Evolutionary conservation across 495 filamentous ascomycete species (phyloP), one percentile per base, ranked within the genome.

Genomic region (Podospora comata): DNA sequence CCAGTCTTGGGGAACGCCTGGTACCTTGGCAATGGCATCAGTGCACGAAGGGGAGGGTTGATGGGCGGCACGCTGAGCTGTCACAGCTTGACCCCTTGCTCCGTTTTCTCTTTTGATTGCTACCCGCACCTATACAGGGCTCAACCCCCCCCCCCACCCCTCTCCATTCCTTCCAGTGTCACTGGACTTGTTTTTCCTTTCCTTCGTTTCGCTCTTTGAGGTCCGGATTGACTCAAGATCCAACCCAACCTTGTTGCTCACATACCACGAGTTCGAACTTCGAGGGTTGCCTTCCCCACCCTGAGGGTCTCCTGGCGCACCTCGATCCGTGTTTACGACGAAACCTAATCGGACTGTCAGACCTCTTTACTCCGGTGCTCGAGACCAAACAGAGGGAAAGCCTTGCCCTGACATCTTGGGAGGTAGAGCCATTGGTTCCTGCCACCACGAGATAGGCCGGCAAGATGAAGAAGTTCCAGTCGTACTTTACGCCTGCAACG

Each of bases 391-490:
- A 48, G 39, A 48, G 9, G 13, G 39, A 16, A 11, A 48, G 15
- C 2, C 39, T 48, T 48, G 39, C 39, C 39, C 13, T 13, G 39
- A 48, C 39, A 11, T 48, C 39, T 39, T 16, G 39, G 39, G 39
- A 48, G 39, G 39, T 16, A 48, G 39, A 2, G 13, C 9, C 39
- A 48, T 48, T 48, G 13, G 13, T 13, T 48, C 55, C 19, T 63
- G 67, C 61, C 65, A 62, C 67, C 64, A 65, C 39, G 39, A 48
- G 39, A 48, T 13, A 48, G 39, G 39, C 27, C 66, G 55, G n/a
- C 66, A 68, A 48, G 9, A 76, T 74, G 74, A 76, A 72, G 62
- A 68, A 71, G 55, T 69, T 74, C 56, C 64, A 68, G 65, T 70
- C 70, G 53, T 76, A 76, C 62, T 69, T 72, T 65, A 70, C 70